Evolutionary conservation across 2,329 filamentous ascomycete species (phyloP).

Genomic region (Colletotrichum melonis): DNA sequence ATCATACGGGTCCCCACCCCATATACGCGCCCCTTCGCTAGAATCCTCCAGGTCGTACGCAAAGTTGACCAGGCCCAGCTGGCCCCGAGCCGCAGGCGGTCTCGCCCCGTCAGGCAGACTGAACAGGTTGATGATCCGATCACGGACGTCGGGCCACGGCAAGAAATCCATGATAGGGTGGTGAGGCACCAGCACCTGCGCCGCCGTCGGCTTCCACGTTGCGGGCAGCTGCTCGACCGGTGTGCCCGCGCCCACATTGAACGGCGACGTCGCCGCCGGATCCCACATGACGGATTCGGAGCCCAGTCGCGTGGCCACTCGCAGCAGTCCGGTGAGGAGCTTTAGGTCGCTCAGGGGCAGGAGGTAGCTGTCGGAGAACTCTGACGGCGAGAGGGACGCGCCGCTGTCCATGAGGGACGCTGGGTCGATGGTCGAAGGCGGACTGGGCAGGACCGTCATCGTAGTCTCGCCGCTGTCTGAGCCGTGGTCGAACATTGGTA

Average conservation of each 20-base stretch:
- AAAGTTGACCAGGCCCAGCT: slow-evolving; percentile 61
- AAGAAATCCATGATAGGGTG: slow-evolving; percentile 69
- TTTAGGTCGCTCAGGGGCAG: slow-evolving; percentile 61
- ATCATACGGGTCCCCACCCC: slow-evolving; percentile 61
- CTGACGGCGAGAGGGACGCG: slow-evolving; percentile 31
- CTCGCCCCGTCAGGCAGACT: slow-evolving; percentile 59
- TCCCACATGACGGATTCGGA: slow-evolving; percentile 56
- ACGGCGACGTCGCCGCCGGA: slow-evolving; percentile 58
- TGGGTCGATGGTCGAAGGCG: slow-evolving; percentile 30
- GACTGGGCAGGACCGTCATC: neutral
- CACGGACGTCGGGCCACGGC: slow-evolving; percentile 66
- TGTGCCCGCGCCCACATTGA: slow-evolving; percentile 47
- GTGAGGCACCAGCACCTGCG: slow-evolving; percentile 62
- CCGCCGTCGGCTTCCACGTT: slow-evolving; percentile 61
- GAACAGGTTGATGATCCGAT: slow-evolving; percentile 64
- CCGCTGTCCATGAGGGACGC: slow-evolving; percentile 6
- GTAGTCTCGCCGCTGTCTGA: neutral
- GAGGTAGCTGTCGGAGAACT: slow-evolving; percentile 59
- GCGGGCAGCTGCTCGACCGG: slow-evolving; percentile 53
- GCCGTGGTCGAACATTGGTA: neutral
- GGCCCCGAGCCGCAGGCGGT: slow-evolving; percentile 57
- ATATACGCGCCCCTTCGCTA: slow-evolving; percentile 62
- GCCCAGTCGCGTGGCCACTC: slow-evolving; percentile 60
- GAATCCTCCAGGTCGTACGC: slow-evolving; percentile 68
- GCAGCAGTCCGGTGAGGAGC: slow-evolving; percentile 58